These are phyloP conservation scores for Xerocomellus intermedius DNA, from an alignment of 768 basidiomycete genomes.

Conservation along the genomic window DNA sequence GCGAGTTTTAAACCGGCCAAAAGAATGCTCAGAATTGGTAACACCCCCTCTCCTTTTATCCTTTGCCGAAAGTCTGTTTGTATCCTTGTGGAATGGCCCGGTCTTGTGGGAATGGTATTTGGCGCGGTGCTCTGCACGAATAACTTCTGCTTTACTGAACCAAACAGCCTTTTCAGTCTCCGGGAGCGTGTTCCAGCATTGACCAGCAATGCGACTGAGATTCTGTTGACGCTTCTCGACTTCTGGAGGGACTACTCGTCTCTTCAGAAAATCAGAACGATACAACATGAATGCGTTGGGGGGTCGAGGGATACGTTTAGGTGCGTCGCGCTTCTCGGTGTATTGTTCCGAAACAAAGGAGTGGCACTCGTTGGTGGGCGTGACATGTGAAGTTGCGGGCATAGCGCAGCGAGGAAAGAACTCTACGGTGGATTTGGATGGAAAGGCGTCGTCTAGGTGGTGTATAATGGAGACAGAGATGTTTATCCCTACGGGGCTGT, in stretches of 20 bases:
- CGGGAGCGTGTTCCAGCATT: conserved; percentile 49
- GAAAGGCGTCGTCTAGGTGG: neutral
- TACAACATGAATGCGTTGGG: conserved; percentile 60
- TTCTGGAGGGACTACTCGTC: conserved; percentile 39
- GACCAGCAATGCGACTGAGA: conserved; percentile 50
- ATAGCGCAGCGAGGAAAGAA: neutral
- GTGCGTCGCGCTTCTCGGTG: neutral
- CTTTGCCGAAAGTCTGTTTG: conserved; percentile 11
- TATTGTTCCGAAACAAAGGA: conserved; percentile 2
- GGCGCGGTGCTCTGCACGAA: conserved; percentile 27
- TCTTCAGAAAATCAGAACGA: conserved; percentile 50
- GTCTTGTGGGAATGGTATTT: conserved; percentile 32
- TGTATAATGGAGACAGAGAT: neutral
- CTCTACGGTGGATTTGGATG: neutral
- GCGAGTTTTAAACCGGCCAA: conserved; percentile 31
- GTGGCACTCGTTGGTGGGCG: neutral
- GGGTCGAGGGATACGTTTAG: conserved; percentile 44
- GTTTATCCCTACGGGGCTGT: neutral
- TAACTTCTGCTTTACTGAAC: conserved; percentile 30
- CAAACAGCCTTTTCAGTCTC: conserved; percentile 36
- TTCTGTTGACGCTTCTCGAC: conserved; percentile 55
- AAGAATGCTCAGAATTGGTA: conserved; percentile 35
- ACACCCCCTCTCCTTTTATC: conserved; percentile 36
- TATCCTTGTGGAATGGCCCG: conserved; percentile 24
- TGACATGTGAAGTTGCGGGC: conserved; percentile 4